A percentile compares a stretch with the other conserved stretches of the same genome.
phyloP scores from a whole-genome alignment of 148 eudicot species.

The Agrostemma githago region DNA sequence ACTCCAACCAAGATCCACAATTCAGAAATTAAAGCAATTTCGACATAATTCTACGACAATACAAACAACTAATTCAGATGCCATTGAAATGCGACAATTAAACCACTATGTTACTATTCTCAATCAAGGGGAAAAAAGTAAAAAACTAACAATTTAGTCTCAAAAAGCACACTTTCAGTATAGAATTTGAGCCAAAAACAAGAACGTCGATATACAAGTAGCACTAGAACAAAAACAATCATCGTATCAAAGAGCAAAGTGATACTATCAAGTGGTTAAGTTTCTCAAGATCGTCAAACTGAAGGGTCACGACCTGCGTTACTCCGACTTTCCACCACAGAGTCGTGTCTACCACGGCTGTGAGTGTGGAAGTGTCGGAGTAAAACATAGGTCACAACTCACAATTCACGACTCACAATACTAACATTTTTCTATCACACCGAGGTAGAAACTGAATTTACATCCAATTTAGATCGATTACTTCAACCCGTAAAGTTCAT shows the following conservation, averaged over 20 bases:
- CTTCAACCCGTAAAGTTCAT: neutral
- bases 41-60: neutral
- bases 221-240: neutral
- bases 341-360: too few relatives aligned
- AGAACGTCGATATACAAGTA: neutral
- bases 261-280: neutral
- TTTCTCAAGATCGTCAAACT: neutral
- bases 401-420: too few relatives aligned
- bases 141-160: neutral
- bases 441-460: neutral
- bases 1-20: neutral
- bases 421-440: too few relatives aligned
- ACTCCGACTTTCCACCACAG: too few relatives aligned
- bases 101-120: neutral
- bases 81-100: neutral
- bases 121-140: neutral
- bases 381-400: too few relatives aligned
- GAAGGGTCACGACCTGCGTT: neutral
- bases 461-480: neutral
- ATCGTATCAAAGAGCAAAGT: neutral
- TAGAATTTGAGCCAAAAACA: neutral
- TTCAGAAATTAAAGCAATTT: neutral
- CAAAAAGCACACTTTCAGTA: constrained; percentile 1
- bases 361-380: too few relatives aligned
- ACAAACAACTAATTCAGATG: neutral